Percentiles rank a stretch among this genome's conserved stretches.
Evolutionary conservation across 2,329 filamentous ascomycete species (phyloP).

Genomic region (Aspergillus fumigatiaffinis): DNA sequence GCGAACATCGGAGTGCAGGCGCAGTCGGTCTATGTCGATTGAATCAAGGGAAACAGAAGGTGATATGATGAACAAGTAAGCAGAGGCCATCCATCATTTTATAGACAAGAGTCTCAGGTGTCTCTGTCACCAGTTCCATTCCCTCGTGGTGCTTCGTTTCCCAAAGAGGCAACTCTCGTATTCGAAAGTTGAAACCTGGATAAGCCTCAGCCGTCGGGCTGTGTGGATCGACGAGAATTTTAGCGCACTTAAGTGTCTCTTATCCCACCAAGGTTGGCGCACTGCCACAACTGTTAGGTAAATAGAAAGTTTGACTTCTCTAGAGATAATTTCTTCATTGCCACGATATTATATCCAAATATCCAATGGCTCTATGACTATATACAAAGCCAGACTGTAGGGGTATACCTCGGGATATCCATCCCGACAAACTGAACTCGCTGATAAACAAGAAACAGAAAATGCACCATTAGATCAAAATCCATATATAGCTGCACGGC

Average conservation of each 20-base stretch:
- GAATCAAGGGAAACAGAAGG: too few species aligned
- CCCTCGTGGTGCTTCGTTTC: background rate
- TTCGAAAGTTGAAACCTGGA: background rate
- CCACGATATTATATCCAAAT: background rate
- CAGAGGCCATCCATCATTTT: background rate
- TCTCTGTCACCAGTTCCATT: background rate
- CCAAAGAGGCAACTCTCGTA: background rate
- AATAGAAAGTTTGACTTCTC: background rate
- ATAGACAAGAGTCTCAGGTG: background rate
- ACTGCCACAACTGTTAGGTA: background rate
- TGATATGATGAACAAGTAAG: background rate
- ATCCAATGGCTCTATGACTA: background rate
- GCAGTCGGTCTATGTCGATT: background rate
- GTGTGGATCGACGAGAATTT: background rate
- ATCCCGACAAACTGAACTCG: background rate
- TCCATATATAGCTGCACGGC: background rate
- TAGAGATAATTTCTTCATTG: background rate
- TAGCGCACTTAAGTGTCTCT: background rate
- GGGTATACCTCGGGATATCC: background rate
- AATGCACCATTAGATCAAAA: background rate
- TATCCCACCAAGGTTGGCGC: background rate
- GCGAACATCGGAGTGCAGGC: background rate
- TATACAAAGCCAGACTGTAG: background rate
- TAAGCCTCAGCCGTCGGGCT: background rate
- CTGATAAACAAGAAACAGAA: background rate